A percentile compares a stretch with the other conserved stretches of the same genome.
Evolutionary conservation across 1,284 basidiomycete genomes (phyloP).

Genomic region (Sporisorium scitamineum): DNA sequence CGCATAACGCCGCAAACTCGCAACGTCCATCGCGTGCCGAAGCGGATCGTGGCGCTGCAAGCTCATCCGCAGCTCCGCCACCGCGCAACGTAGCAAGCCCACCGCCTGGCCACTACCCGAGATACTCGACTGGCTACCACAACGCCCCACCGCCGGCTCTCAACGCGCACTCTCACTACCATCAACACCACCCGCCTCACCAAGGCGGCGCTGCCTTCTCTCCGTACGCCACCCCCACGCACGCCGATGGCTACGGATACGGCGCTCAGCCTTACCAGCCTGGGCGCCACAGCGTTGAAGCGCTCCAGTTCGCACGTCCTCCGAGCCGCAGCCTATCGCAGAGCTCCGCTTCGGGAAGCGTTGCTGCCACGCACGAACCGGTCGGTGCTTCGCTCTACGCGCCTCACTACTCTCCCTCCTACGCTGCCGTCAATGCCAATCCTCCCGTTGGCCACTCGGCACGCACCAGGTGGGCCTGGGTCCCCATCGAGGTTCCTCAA

Average conservation of each 20-base stretch:
- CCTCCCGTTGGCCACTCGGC: slow-evolving; percentile 26
- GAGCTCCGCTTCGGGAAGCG: slow-evolving; percentile 26
- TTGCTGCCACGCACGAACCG: slow-evolving; percentile 12
- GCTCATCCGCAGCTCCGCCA: slow-evolving; percentile 3
- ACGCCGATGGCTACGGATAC: slow-evolving; percentile 17
- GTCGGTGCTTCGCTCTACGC: slow-evolving; percentile 17
- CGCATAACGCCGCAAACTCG: slow-evolving; percentile 18
- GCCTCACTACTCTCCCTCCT: slow-evolving; percentile 29
- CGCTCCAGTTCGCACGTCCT: slow-evolving; percentile 19
- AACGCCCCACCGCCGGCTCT: slow-evolving; percentile 8
- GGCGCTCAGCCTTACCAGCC: slow-evolving; percentile 13
- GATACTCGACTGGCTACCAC: slow-evolving; percentile 22
- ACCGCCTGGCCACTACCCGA: slow-evolving; percentile 12
- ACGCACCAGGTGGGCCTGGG: slow-evolving; percentile 53
- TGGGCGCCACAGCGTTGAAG: slow-evolving; percentile 9
- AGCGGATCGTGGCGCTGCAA: slow-evolving; percentile 22
- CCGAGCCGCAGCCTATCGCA: slow-evolving; percentile 25
- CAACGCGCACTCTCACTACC: slow-evolving; percentile 11
- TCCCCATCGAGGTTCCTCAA: slow-evolving; percentile 44
- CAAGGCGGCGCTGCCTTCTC: slow-evolving; percentile 9
- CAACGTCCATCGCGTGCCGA: slow-evolving; percentile 29
- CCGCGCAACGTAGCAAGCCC: slow-evolving; percentile 23
- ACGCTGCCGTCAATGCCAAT: slow-evolving; percentile 23
- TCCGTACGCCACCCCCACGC: slow-evolving; percentile 7
- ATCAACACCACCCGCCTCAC: slow-evolving; percentile 15